A percentile compares a stretch with the other conserved stretches of the same genome.
phyloP scores from a whole-genome alignment of 495 filamentous ascomycete genomes.

The Aspergillus hancockii region DNA sequence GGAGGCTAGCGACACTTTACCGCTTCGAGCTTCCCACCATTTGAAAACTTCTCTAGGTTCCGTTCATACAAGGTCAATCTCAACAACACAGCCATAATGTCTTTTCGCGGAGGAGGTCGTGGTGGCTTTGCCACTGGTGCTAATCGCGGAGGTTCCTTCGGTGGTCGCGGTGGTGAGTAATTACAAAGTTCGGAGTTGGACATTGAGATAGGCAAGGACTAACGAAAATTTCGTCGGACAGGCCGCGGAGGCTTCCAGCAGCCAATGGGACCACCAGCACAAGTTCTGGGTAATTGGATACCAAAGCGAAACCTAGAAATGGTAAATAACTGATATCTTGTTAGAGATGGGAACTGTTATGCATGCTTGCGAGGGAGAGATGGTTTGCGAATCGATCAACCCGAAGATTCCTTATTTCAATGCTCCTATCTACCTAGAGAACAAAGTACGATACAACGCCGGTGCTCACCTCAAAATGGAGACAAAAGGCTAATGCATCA shows the following conservation, averaged over 20 bases:
- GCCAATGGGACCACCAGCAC: conserved; percentile 65
- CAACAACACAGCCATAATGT: conserved; percentile 44
- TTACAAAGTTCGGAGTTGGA: conserved; percentile 6
- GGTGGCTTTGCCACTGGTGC: conserved; percentile 49
- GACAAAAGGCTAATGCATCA: conserved; percentile 22
- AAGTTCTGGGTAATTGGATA: conserved; percentile 58
- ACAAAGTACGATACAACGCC: conserved; percentile 66
- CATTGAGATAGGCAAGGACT: conserved; percentile 22
- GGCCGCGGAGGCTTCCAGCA: conserved; percentile 65
- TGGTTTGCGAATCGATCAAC: conserved; percentile 92
- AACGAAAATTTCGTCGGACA: conserved; percentile 46
- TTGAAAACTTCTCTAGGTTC: conserved; percentile 50
- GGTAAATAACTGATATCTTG: conserved; percentile 24
- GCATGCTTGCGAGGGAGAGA: conserved; percentile 93
- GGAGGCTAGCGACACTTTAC: conserved; percentile 50
- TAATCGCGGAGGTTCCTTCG: conserved; percentile 51
- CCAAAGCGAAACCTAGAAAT: neutral
- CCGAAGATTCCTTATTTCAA: conserved; percentile 98
- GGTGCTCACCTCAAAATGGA: neutral
- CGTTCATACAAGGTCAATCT: conserved; percentile 27
- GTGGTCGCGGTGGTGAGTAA: conserved; percentile 45
- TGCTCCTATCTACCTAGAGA: conserved; percentile 96
- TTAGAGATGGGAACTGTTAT: conserved; percentile 90
- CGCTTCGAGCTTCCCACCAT: conserved; percentile 49
- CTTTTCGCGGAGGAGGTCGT: conserved; percentile 53